Conservation (phyloP, 768 basidiomycete genomes). For the Fomitopsis serialis region DNA sequence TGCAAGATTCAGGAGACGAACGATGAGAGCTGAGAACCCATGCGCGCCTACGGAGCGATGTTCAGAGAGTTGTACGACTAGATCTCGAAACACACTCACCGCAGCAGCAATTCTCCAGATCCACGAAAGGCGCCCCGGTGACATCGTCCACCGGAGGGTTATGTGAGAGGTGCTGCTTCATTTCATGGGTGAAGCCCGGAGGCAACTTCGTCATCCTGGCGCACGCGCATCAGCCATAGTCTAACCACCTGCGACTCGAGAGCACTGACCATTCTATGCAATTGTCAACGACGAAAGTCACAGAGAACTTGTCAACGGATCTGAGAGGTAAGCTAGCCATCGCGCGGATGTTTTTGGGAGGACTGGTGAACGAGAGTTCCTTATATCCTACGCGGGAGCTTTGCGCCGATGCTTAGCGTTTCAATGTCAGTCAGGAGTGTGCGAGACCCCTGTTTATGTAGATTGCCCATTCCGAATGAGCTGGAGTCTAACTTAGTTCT, state of each 20-base stretch:
- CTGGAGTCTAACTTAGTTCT: no score
- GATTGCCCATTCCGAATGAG: no score
- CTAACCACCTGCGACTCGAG: neutral
- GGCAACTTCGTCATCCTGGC: slow-evolving; percentile 76
- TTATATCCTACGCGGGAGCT: no score
- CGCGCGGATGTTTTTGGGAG: no score
- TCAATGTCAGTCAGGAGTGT: no score
- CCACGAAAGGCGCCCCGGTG: slow-evolving; percentile 58
- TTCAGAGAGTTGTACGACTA: neutral
- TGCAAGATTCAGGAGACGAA: slow-evolving; percentile 25
- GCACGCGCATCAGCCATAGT: neutral
- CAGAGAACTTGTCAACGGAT: slow-evolving; percentile 33
- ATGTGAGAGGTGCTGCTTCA: slow-evolving; percentile 54
- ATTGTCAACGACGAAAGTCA: slow-evolving; percentile 75
- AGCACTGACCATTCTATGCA: slow-evolving; percentile 65
- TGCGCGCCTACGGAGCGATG: slow-evolving; percentile 55
- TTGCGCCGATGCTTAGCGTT: no score
- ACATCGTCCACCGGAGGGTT: slow-evolving; percentile 34
- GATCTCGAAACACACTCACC: slow-evolving; percentile 35
- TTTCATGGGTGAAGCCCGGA: slow-evolving; percentile 70
- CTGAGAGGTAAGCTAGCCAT: slow-evolving; percentile 4
- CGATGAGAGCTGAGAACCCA: slow-evolving; percentile 79
- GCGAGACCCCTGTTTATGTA: no score
- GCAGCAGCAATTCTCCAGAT: slow-evolving; percentile 70
- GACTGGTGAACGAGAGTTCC: no score